A percentile compares a stretch with the other conserved stretches of the same genome.
These are phyloP conservation scores for Hirsutella thompsonii DNA, from an alignment of 2,329 filamentous ascomycete species.

Conservation along the genomic window DNA sequence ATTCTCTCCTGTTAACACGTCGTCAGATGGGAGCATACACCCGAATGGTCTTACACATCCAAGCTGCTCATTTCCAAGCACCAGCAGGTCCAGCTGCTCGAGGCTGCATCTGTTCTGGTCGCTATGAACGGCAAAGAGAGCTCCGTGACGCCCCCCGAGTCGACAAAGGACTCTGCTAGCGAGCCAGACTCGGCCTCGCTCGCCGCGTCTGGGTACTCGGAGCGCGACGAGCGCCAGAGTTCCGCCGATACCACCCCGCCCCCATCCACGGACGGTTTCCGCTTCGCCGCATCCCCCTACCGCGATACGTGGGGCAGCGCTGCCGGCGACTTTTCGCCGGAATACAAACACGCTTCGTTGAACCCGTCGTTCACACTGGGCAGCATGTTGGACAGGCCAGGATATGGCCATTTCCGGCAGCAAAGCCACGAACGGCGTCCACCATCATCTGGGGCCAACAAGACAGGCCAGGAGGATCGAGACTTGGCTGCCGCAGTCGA, in stretches of 20 bases:
- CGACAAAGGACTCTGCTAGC: slow-evolving; percentile 56
- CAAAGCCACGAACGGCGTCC: slow-evolving; percentile 67
- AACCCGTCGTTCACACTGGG: slow-evolving; percentile 28
- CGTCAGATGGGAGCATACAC: slow-evolving; percentile 94
- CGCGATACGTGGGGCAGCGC: slow-evolving; percentile 47
- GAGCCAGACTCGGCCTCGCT: slow-evolving; percentile 76
- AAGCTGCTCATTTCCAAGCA: slow-evolving; percentile 98
- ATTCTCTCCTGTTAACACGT: slow-evolving; percentile 2
- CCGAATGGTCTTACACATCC: slow-evolving; percentile 93
- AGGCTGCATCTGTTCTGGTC: slow-evolving; percentile 91
- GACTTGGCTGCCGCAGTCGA: slow-evolving; percentile 85
- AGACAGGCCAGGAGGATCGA: slow-evolving; percentile 68
- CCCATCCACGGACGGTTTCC: slow-evolving; percentile 56
- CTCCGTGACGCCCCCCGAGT: slow-evolving; percentile 49
- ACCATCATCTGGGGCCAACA: slow-evolving; percentile 64
- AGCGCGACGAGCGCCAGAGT: slow-evolving; percentile 63
- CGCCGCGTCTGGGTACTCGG: slow-evolving; percentile 67
- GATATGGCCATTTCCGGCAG: slow-evolving; percentile 51
- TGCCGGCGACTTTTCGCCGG: slow-evolving; percentile 53
- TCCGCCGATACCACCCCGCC: slow-evolving; percentile 90
- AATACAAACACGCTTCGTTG: slow-evolving; percentile 42
- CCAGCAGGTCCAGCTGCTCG: slow-evolving; percentile 93
- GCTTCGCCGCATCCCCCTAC: slow-evolving; percentile 36
- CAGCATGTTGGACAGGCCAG: slow-evolving; percentile 33
- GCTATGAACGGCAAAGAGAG: slow-evolving; percentile 60